Conservation (phyloP, 75 land plant genomes). For the Isoetes taiwanensis region DNA sequence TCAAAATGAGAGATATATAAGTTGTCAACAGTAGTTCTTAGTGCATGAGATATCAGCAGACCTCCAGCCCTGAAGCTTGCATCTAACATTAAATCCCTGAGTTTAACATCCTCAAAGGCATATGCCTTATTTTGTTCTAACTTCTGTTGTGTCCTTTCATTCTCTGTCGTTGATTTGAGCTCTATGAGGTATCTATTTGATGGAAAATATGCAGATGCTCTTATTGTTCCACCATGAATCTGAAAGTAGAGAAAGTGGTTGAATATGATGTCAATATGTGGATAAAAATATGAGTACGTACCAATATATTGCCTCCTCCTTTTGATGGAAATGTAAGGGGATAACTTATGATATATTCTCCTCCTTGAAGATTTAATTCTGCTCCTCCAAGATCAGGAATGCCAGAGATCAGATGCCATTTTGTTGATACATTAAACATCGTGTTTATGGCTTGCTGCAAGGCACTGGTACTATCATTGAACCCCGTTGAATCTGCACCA, state of each 20-base stretch:
- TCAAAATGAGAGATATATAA: constrained; percentile 56
- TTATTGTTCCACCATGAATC: constrained; percentile 53
- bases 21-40: constrained; percentile 46
- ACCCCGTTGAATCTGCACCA: constrained; percentile 51
- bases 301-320: constrained; percentile 47
- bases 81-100: constrained; percentile 63
- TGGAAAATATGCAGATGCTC: constrained; percentile 49
- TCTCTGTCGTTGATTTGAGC: too few relatives aligned
- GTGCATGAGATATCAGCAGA: constrained; percentile 38
- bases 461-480: constrained; percentile 39
- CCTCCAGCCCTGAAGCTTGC: constrained; percentile 61
- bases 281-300: background rate
- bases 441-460: constrained; percentile 25
- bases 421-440: constrained; percentile 23
- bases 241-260: constrained; percentile 8
- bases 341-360: constrained; percentile 38
- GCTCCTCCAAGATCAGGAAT: constrained; percentile 48
- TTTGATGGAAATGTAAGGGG: constrained; percentile 40
- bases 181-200: constrained; percentile 38
- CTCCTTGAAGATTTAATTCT: constrained; percentile 48
- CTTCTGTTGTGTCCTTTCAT: too few relatives aligned
- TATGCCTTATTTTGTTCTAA: too few relatives aligned
- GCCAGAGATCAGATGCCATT: constrained; percentile 28
- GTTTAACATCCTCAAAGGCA: constrained; percentile 52
- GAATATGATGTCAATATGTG: background rate